A percentile compares a stretch with the other conserved stretches of the same genome.
Evolutionary conservation across 371 early-diverging fungal species (phyloP).

Genomic region (Syncephalastrum sp.): DNA sequence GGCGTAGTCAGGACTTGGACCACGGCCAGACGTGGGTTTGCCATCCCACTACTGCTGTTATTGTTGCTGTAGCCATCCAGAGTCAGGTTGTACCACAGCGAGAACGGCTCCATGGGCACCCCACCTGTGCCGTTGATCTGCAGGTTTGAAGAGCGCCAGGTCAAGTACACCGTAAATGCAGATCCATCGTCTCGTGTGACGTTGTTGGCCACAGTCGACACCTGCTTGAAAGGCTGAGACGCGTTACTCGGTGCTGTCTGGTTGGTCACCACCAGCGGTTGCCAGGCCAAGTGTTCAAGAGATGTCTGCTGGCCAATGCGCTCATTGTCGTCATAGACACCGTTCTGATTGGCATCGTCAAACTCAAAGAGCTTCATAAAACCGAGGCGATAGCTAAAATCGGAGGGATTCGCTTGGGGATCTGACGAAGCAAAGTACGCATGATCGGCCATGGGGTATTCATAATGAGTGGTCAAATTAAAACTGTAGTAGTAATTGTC

Average conservation of each 20-base stretch:
- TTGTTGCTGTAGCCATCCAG: constrained; percentile 22
- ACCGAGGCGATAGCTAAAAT: constrained; percentile 37
- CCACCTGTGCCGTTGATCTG: constrained; percentile 44
- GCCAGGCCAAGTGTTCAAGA: constrained; percentile 30
- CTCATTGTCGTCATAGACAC: constrained; percentile 39
- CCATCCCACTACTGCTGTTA: neutral
- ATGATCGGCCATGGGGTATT: constrained; percentile 33
- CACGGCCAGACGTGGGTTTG: constrained; percentile 24
- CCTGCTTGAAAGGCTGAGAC: constrained; percentile 28
- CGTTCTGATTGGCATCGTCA: constrained; percentile 43
- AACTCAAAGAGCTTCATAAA: constrained; percentile 42
- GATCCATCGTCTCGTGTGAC: constrained; percentile 21
- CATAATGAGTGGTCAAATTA: constrained; percentile 31
- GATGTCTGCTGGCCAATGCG: constrained; percentile 24
- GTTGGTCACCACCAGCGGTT: constrained; percentile 32
- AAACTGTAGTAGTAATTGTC: constrained; percentile 38
- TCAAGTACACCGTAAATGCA: constrained; percentile 25
- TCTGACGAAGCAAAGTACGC: constrained; percentile 45
- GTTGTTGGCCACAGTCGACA: constrained; percentile 24
- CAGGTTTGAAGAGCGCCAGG: constrained; percentile 34
- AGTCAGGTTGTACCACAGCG: constrained; percentile 38
- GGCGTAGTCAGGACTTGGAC: constrained; percentile 23
- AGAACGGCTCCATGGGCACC: constrained; percentile 38
- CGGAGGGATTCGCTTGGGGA: constrained; percentile 28
- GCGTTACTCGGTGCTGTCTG: constrained; percentile 29